These are phyloP conservation scores for Mrakia gelida DNA, from an alignment of 768 basidiomycete genomes.

Conservation along the genomic window DNA sequence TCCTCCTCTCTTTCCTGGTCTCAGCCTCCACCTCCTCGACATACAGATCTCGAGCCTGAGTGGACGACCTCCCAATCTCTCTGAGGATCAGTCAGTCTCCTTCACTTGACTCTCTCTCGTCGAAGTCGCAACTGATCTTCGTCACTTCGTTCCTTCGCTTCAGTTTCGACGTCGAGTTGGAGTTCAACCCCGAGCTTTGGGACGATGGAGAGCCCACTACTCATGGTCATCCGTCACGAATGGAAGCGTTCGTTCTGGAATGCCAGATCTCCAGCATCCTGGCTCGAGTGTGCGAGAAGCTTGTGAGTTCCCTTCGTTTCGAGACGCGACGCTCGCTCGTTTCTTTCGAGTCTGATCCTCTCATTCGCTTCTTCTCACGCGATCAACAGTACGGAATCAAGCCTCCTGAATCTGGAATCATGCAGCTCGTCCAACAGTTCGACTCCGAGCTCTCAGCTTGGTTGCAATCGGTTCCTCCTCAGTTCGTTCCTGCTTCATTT, in stretches of 20 bases:
- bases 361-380: neutral
- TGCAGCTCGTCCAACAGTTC: neutral
- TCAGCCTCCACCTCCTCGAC: neutral
- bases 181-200: constrained; percentile 23
- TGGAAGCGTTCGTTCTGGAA: constrained; percentile 19
- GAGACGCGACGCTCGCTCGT: neutral
- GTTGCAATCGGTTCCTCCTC: neutral
- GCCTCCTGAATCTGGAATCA: neutral
- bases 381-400: neutral
- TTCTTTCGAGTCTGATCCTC: neutral
- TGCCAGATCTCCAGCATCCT: constrained; percentile 23
- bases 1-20: neutral
- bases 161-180: constrained; percentile 30
- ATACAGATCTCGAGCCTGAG: constrained; percentile 8
- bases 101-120: too few relatives aligned
- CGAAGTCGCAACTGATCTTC: neutral
- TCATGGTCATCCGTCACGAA: neutral
- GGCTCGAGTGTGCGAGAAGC: neutral
- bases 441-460: neutral
- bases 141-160: too few relatives aligned
- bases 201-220: neutral
- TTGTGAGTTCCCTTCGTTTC: constrained; percentile 21
- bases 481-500: neutral
- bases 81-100: constrained; percentile 4
- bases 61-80: constrained; percentile 20